Conservation (phyloP, 495 filamentous ascomycete species). For the Astrothelium subdiscretum region DNA sequence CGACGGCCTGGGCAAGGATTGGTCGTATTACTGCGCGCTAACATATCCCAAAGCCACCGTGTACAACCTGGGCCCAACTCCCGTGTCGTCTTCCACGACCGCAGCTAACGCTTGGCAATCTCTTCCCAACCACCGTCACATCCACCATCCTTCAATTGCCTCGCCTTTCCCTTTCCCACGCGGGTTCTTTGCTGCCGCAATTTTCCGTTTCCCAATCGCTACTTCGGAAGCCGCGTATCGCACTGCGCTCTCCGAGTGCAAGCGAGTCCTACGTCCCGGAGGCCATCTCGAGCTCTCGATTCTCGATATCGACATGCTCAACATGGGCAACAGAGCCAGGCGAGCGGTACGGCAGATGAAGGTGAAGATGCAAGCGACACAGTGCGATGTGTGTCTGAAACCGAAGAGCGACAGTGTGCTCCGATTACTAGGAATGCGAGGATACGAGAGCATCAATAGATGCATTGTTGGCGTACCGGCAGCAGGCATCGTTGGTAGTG, state of each 20-base stretch:
- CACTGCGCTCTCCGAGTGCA: conserved; percentile 75
- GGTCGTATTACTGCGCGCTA: conserved; percentile 94
- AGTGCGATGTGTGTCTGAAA: conserved; percentile 54
- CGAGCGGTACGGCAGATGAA: conserved; percentile 69
- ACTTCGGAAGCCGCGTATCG: conserved; percentile 63
- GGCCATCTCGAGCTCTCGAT: conserved; percentile 57
- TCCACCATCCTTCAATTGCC: conserved; percentile 55
- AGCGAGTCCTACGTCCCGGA: conserved; percentile 78
- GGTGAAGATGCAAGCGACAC: conserved; percentile 53
- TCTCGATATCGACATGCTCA: conserved; percentile 31
- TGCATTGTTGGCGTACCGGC: conserved; percentile 87
- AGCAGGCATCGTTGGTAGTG: conserved; percentile 47
- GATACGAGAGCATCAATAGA: conserved; percentile 73
- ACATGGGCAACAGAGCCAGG: conserved; percentile 49
- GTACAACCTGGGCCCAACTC: conserved; percentile 63
- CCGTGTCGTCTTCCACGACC: conserved; percentile 13
- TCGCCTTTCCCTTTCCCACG: conserved; percentile 76
- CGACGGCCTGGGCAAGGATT: conserved; percentile 86
- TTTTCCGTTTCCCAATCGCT: conserved; percentile 76
- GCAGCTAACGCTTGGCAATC: conserved; percentile 41
- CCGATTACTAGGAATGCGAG: conserved; percentile 59
- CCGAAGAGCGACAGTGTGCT: conserved; percentile 70
- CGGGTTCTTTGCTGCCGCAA: conserved; percentile 73
- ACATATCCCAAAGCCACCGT: conserved; percentile 79
- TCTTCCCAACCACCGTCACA: conserved; percentile 75